Evolutionary conservation across 2,329 filamentous ascomycete species (phyloP), one percentile per base, ranked within the genome.

Genomic region (Ustilaginoidea virens): DNA sequence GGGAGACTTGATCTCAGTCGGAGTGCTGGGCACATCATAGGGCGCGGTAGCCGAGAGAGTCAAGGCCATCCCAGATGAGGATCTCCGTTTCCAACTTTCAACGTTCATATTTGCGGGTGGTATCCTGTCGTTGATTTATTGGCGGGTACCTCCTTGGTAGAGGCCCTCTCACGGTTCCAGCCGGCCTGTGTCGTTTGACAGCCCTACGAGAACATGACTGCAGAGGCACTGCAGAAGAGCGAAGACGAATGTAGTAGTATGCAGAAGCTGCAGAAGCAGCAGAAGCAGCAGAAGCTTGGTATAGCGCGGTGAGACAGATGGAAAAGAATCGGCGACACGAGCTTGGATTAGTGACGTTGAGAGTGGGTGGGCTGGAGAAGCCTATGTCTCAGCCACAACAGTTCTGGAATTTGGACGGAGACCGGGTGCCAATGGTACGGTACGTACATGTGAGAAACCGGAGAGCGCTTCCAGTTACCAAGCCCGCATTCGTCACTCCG

Each of bases 81-180:
- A 45, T 39, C 37, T 48, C 36, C 49, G 45, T 39, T 45, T 55
- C 48, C 50, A 52, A 28, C 43, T 46, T 15, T 54, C 51, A 29
- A 43, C 35, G 27, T 39, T 47, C 47, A 52, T 55, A 22, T 21
- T 37, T 17, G 16, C 12, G 12, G 8, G 15, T 25, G n/a, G 4
- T 21, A 8, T 23, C 22, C 16, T 20, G 11, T 12, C 7, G 12
- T 7, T 10, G 14, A n/a, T 13, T 11, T 13, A 19, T 4, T 17
- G 30, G 20, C 23, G 23, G 17, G 10, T 17, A 23, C 18, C 9
- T 27, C 22, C 27, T 12, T 30, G 13, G 28, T 24, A 20, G 7
- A 21, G 7, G 12, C 15, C 17, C 14, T 29, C 21, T 29, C 20
- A 22, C 22, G 17, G 24, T 15, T 28, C 14, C 24, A 22, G 28